Base-by-base conservation (phyloP, 306 rosid species). In the Medicago ruthenica region DNA sequence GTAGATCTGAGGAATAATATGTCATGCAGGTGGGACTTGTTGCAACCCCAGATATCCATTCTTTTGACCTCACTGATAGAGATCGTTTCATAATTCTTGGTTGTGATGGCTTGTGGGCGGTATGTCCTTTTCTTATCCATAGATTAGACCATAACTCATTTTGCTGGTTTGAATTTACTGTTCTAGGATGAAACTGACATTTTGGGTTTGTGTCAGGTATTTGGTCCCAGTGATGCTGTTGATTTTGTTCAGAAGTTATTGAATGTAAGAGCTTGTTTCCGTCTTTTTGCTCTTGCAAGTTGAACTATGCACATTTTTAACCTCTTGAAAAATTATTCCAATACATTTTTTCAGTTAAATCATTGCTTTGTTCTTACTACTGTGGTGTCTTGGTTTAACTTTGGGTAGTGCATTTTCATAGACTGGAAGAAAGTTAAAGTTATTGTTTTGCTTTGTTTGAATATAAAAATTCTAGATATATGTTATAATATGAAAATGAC, bases 41-140 rank as follows among this genome's bases (percentile, higher is more conserved):
- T 81, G 98, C 92, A 15, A 88, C 86, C 76, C 98, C 97, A 3
- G 97, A 93, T 76, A 64, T 91, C 60, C 93, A 91, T 83, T 89
- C 92, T 48, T 93, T 93, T 51, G 96, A 89, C 78, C 83, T 93
- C 24, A 89, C 92, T 36, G 85, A 82, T 54, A 85, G 92, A 83
- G 98, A 89, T 74, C 91, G 80, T 80, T 93, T 93, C 87, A 88
- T 93, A 61, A 91, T 93, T 81, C 97, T 93, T 78, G 98, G 98
- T 67, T 93, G 97, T 45, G 97, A 93, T 76, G 96, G 98, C 83
- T 88, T 93, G 77, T 93, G 98, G 97, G 98, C 96, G 84, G 98
- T 93, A 85, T 69, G 83, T 57, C 67, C 58, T 67, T 72, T 71
- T 74, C 63, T 27, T 65, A 9, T 70, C 44, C 51, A 54, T 15